phyloP scores from a whole-genome alignment of 805 yeast genomes.

The Spathaspora girioi region DNA sequence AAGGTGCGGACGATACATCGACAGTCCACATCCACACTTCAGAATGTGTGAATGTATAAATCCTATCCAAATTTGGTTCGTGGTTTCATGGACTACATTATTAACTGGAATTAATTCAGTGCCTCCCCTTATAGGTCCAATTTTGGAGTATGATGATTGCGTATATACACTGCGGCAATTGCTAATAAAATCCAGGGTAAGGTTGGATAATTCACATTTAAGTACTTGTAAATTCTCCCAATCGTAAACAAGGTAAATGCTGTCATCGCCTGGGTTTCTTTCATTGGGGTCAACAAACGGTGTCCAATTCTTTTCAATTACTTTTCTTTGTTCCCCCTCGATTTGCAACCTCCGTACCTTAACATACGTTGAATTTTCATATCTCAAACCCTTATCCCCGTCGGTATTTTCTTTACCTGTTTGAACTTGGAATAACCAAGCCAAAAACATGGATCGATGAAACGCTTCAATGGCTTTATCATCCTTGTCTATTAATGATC shows the following conservation, averaged over 20 bases:
- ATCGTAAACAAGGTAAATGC: slow-evolving; percentile 24
- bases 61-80: slow-evolving; percentile 28
- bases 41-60: slow-evolving; percentile 35
- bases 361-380: slow-evolving; percentile 13
- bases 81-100: slow-evolving; percentile 8
- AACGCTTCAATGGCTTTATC: neutral
- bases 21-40: slow-evolving; percentile 34
- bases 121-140: slow-evolving; percentile 36
- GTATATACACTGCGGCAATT: slow-evolving; percentile 3
- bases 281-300: slow-evolving; percentile 28
- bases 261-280: slow-evolving; percentile 20
- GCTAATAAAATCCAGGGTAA: slow-evolving; percentile 6
- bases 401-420: slow-evolving; percentile 24
- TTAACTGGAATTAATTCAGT: slow-evolving; percentile 25
- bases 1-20: slow-evolving; percentile 36
- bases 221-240: neutral
- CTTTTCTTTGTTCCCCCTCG: slow-evolving; percentile 2
- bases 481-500: slow-evolving; percentile 4
- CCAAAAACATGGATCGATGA: slow-evolving; percentile 24
- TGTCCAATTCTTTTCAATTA: slow-evolving; percentile 35
- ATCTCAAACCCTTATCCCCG: slow-evolving; percentile 10
- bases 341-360: slow-evolving; percentile 19
- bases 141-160: slow-evolving; percentile 7
- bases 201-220: slow-evolving; percentile 18
- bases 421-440: slow-evolving; percentile 31